phyloP scores from a whole-genome alignment of 208 protist genomes.

The Herpetomonas tarakana region DNA sequence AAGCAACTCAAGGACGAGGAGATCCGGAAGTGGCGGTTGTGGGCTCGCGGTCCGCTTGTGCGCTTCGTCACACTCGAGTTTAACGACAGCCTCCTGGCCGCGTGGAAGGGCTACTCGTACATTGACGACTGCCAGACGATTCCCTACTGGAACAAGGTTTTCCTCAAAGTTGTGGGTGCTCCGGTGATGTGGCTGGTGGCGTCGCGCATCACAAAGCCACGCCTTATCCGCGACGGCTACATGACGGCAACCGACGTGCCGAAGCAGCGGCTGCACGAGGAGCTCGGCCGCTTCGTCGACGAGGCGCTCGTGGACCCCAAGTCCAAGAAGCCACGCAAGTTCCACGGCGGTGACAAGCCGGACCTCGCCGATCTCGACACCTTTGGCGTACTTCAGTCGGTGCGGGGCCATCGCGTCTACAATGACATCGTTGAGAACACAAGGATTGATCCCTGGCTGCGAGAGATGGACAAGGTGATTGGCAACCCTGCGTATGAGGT shows the following conservation, averaged over 20 bases:
- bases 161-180: conserved; percentile 86
- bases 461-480: conserved; percentile 44
- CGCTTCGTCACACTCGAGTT: conserved; percentile 85
- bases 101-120: conserved; percentile 85
- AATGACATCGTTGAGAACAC: conserved; percentile 69
- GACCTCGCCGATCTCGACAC: conserved; percentile 86
- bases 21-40: conserved; percentile 72
- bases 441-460: conserved; percentile 58
- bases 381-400: conserved; percentile 87
- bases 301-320: conserved; percentile 62
- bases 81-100: conserved; percentile 64
- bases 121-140: conserved; percentile 88
- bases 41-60: conserved; percentile 78
- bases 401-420: conserved; percentile 83
- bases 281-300: conserved; percentile 63
- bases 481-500: conserved; percentile 18
- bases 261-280: conserved; percentile 49
- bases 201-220: conserved; percentile 62
- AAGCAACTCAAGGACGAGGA: conserved; percentile 66
- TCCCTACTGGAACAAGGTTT: conserved; percentile 82
- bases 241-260: conserved; percentile 53
- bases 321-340: conserved; percentile 52
- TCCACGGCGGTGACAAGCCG: conserved; percentile 82
- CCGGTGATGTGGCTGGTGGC: conserved; percentile 90
- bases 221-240: conserved; percentile 65